Base-by-base conservation (phyloP, 2,329 filamentous ascomycete species). In the Pestalotiopsis sp. region DNA sequence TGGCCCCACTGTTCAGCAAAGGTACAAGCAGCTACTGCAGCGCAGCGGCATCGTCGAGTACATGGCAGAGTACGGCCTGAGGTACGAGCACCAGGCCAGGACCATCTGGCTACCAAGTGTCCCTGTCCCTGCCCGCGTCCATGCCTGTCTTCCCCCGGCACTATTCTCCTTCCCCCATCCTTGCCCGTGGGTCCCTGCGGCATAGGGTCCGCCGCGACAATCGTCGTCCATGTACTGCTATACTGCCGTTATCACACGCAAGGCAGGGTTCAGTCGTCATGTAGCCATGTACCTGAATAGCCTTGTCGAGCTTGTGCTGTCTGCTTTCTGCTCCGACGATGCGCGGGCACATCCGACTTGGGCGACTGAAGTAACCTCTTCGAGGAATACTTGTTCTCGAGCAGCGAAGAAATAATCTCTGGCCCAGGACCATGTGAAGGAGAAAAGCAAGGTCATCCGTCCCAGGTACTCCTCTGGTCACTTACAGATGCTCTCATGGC, bases 201-300 rank as follows among this genome's bases (percentile, higher is more conserved):
- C 45, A 62, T 20, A 36, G n/a, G 25, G 13, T 20, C 59, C 31
- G 59, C 59, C 31, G 59, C 59, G n/a, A 62, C 23, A 27, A 36
- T 59, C 57, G 23, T 23, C 23, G 57, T 23, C 27, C n/a, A 62
- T 38, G 59, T 62, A 62, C 31, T 36, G 31, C 38, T 62, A 62
- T 62, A 62, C 59, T 66, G 40, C 63, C 63, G 49, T 66, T 66
- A 66, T 66, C 63, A 66, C 41, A 17, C 31, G 38, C n/a, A 38
- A 36, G 40, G 38, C 62, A 52, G 38, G 38, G 41, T 52, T 65
- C 25, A 49, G 12, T 23, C 14, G 41, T 17, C 20, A n/a, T 23
- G 27, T 36, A 27, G 60, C 14, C 62, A 23, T 45, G 62, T 25
- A 60, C 57, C 57, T 60, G 57, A 36, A 20, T n/a, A 52, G 45